Evolutionary conservation across 148 eudicot genomes (phyloP), one percentile per base, ranked within the genome.

Genomic region (Diospyros lotus): DNA sequence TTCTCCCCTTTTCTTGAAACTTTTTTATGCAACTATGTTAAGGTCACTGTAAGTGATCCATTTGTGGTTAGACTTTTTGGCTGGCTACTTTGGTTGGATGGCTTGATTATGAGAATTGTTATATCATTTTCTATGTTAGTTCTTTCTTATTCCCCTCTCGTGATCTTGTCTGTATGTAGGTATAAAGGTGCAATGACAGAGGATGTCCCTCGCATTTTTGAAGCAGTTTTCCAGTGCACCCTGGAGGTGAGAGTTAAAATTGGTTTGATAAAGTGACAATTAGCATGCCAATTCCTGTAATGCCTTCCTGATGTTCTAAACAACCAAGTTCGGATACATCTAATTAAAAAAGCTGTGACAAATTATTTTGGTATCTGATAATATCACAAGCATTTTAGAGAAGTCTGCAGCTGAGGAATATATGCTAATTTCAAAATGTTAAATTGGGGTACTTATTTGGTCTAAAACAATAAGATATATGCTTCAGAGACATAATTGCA

Each of bases 181-280:
- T 93, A 93, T 75, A 93, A 88, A 82, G 82, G 82, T 73, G 88
- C 99, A 17, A 96, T 96, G 99, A 87, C 91, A 3, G 97, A 91
- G 62, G 99, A 96, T 43, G 91, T 96, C 18, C 94, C 98, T 76
- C 89, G 86, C 76, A 96, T 96, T 69, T 96, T 96, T 82, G 98
- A 89, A 85, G 99, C 99, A 52, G 91, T 87, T 81, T 96, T 96
- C 68, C 97, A 96, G 60, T 96, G 99, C 82, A 96, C 99, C 18
- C 78, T 96, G 79, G 98, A 93, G 99, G 99, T 93, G 67, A 76
- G 50, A 9, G 51, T 44, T 56, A 69, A 69, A 60, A 38, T 71
- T 77, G 15, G 41, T 67, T 45, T 60, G 17, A 6, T 9, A 51
- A 12, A 17, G 17, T 9, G 42, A 43, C 41, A 7, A 39, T 64